Base-by-base conservation (phyloP, 805 yeast genomes). In the Cyberlindnera petersonii region DNA sequence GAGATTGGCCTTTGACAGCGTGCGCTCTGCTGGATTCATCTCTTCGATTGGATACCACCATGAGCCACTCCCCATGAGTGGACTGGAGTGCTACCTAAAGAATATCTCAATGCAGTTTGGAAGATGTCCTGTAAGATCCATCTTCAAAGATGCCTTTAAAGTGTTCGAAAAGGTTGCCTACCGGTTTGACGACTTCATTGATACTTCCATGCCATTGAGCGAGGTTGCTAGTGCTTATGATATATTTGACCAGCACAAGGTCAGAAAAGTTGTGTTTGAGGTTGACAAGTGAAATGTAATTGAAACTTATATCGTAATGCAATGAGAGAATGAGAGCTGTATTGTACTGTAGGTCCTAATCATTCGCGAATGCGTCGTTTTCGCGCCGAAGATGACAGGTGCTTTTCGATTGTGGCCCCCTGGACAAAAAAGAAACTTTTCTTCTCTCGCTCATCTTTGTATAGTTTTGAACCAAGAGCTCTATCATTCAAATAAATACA, bases 21-120 rank as follows among this genome's bases (percentile, higher is more conserved):
- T 76, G 3, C 69, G 83, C 39, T 64, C 75, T 33, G 77, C 75
- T 24, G 84, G 84, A 6, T 71, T 73, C 37, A 72, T 78, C 33
- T 66, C 73, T 9, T 72, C 79, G 0, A 63, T 78, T 18, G 85
- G 85, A 2, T 77, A 77, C 67, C 79, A 75, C 17, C 81, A 76
- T 43, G 79, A 69, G 5, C 67, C 65, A 1, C 52, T 78, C 9
- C 82, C 83, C 5, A 74, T 78, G 51, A 61, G 64, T 33, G 82
- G 79, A 0, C 57, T 76, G 23, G 79, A 78, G 36, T 74, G 79
- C 42, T 78, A 78, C 48, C 53, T 69, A 52, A 78, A 78, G 52
- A 74, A 77, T 44, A 60, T 76, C 40, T 72, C 74, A 9, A 49
- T 77, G 29, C 77, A 78, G 23, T 78, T 78, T 55, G 85, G 85